Evolutionary conservation across 257 asterid genomes (phyloP), one percentile per base, ranked within the genome.

Genomic region (Nyctanthes arbortristis): DNA sequence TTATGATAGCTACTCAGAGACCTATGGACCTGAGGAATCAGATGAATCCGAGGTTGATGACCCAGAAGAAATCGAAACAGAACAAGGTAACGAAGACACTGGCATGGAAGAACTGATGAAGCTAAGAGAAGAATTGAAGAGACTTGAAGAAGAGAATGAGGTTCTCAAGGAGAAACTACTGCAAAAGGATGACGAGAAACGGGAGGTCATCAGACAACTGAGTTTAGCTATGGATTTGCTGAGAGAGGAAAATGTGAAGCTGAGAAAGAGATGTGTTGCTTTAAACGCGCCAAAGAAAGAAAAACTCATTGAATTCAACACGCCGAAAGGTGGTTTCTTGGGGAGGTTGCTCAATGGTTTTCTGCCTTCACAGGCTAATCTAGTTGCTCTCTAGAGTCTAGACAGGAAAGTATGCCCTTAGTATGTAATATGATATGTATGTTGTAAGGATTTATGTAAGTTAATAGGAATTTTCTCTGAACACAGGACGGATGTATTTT

Each of bases 131-230:
- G 95, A 86, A 72, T 65, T 87, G 24, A 83, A 79, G 80, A 84
- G 63, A 29, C 92, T 93, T 37, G 59, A 67, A 69, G 88, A 81
- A 73, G 90, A 90, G 64, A 86, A 77, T 47, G 54, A 62, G 84
- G 67, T 74, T 57, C 93, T 85, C 43, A 77, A 80, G 63, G 81
- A 76, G 74, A 69, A 79, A 47, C 83, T 93, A 12, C 40, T 32
- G 75, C 83, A 80, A 63, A 90, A 93, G 77, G 98, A 93, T 57
- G 98, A 90, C 57, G 97, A 90, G 86, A 90, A 93, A 66, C 78
- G 96, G 47, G 96, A 90, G 39, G 98, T 88, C 47, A 90, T 90
- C 34, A 80, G 92, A 76, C 98, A 90, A 45, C 84, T 93, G 13
- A 90, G 91, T 64, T 29, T 79, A 52, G 96, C 92, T 29, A 77